Conservation (phyloP, 1,139 yeast genomes). For the Blastobotrys arbuscula region DNA sequence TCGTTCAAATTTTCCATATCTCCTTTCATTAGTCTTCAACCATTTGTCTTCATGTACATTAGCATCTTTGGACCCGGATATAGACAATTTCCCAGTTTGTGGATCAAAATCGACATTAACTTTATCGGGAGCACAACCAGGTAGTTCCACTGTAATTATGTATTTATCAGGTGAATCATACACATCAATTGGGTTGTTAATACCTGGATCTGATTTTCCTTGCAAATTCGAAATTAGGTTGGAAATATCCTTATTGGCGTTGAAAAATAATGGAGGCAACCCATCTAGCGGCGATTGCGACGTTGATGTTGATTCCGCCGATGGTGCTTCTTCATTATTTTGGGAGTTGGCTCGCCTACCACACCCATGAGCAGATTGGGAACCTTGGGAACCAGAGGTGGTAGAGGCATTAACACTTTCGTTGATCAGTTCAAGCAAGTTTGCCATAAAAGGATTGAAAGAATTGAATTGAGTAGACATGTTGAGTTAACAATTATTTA, state of each 20-base stretch:
- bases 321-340: not conserved
- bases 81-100: conserved; percentile 20
- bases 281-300: too few species aligned
- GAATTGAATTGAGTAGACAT: too few species aligned
- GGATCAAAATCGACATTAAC: conserved; percentile 54
- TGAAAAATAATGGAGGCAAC: too few species aligned
- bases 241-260: too few species aligned
- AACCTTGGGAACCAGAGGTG: not conserved
- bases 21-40: conserved; percentile 19
- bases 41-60: not conserved
- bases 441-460: too few species aligned
- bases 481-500: not conserved
- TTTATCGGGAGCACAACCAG: conserved; percentile 50
- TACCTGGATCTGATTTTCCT: too few species aligned
- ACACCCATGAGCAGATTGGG: not conserved
- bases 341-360: not conserved
- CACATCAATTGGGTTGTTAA: conserved; percentile 42
- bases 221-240: too few species aligned
- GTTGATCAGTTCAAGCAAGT: not conserved
- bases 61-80: conserved; percentile 14
- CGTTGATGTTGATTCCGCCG: too few species aligned
- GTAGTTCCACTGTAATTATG: conserved; percentile 44
- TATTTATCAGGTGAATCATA: conserved; percentile 44
- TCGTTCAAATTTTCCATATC: conserved; percentile 45
- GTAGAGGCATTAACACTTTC: not conserved